A percentile compares a stretch with the other conserved stretches of the same genome.
Conservation (phyloP, 2,329 filamentous ascomycete genomes). For the Aureobasidium sp. region DNA sequence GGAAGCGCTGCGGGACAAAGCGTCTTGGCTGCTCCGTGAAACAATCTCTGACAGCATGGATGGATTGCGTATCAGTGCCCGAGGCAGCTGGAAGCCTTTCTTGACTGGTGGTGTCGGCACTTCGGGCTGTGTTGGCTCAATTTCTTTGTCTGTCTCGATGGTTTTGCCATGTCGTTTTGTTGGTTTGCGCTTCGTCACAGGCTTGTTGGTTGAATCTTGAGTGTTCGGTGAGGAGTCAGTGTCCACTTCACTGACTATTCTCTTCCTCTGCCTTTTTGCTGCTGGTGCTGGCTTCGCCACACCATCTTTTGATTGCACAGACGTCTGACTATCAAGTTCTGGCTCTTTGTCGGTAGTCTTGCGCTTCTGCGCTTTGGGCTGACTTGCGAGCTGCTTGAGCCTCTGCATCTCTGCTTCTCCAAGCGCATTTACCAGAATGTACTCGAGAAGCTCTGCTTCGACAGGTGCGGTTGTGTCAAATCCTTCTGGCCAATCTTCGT, state of each 20-base stretch:
- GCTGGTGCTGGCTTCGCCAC: background rate
- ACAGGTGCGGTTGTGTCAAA: constrained; percentile 30
- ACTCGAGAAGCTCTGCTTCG: constrained; percentile 31
- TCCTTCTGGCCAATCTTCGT: constrained; percentile 24
- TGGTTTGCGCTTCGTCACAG: background rate
- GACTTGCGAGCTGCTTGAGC: background rate
- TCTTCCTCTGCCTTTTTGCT: background rate
- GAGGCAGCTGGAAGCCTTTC: constrained; percentile 1
- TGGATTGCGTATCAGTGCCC: background rate
- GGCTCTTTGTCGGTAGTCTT: background rate
- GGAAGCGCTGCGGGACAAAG: background rate
- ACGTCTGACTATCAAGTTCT: background rate
- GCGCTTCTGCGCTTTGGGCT: constrained; percentile 2
- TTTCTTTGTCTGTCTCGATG: background rate
- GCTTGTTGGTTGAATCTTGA: background rate
- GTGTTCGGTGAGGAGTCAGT: background rate
- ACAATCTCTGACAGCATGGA: background rate
- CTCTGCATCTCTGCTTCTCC: constrained; percentile 15
- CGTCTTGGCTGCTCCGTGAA: background rate
- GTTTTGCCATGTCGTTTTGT: background rate
- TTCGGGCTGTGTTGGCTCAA: background rate
- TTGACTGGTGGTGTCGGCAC: background rate
- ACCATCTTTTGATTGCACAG: background rate
- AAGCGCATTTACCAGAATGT: constrained; percentile 28
- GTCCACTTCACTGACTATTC: background rate